A percentile compares a stretch with the other conserved stretches of the same genome.
phyloP scores from a whole-genome alignment of 495 filamentous ascomycete species.

The Podospora pseudocomata region DNA sequence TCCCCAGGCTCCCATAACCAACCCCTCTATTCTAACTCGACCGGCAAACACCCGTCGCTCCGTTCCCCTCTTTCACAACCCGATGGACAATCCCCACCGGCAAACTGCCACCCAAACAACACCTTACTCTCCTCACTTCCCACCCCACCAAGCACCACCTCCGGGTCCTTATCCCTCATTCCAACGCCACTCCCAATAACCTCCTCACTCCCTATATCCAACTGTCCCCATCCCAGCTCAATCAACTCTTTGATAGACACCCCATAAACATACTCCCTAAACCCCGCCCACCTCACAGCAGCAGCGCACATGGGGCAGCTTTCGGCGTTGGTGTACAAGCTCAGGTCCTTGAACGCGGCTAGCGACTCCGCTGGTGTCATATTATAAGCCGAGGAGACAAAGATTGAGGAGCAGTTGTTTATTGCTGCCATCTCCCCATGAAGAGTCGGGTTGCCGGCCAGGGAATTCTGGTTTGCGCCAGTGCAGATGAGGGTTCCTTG shows the following conservation, averaged over 20 bases:
- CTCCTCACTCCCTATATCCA: slow-evolving; percentile 43
- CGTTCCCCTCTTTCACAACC: slow-evolving; percentile 35
- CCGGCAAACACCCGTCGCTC: background rate
- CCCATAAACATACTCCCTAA: slow-evolving; percentile 53
- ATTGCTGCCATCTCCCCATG: slow-evolving; percentile 57
- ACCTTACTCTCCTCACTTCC: slow-evolving; percentile 52
- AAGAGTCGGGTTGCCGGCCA: slow-evolving; percentile 46
- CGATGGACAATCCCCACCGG: slow-evolving; percentile 41
- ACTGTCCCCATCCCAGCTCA: slow-evolving; percentile 49
- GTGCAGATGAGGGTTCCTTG: slow-evolving; percentile 46
- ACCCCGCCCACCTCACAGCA: slow-evolving; percentile 53
- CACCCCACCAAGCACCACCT: slow-evolving; percentile 39
- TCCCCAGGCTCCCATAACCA: background rate
- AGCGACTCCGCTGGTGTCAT: slow-evolving; percentile 38
- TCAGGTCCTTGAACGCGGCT: slow-evolving; percentile 45
- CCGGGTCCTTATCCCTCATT: slow-evolving; percentile 29
- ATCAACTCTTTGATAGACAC: slow-evolving; percentile 45
- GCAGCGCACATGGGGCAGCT: slow-evolving; percentile 58
- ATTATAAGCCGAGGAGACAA: slow-evolving; percentile 44
- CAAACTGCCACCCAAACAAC: slow-evolving; percentile 52
- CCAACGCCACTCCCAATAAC: slow-evolving; percentile 43
- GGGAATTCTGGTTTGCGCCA: slow-evolving; percentile 40
- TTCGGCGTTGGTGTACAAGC: slow-evolving; percentile 55
- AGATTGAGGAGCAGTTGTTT: slow-evolving; percentile 47
- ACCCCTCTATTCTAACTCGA: background rate